Evolutionary conservation across 257 asterid genomes (phyloP).

Genomic region (Striga asiatica): DNA sequence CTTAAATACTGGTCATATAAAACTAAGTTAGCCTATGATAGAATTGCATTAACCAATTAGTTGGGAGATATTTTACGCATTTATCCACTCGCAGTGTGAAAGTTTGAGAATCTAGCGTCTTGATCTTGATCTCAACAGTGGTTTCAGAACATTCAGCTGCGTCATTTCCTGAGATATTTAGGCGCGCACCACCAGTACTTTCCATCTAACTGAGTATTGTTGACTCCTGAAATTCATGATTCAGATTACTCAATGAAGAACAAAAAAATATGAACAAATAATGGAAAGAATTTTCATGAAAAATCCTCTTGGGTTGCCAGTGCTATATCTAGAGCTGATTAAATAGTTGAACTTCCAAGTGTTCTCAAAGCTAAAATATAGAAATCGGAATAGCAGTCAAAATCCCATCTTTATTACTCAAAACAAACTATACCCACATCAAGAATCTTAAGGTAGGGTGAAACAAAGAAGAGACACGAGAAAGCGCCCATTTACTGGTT

Average conservation of each 20-base stretch:
- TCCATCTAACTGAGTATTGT: not conserved
- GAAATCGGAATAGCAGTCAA: not conserved
- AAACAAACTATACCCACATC: not conserved
- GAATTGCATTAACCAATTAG: not conserved
- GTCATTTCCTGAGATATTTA: not conserved
- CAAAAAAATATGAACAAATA: no score
- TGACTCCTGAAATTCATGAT: not conserved
- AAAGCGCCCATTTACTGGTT: conserved; percentile 6
- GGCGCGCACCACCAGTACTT: not conserved
- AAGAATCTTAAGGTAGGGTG: no score
- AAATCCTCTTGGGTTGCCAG: no score
- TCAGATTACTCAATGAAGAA: not conserved
- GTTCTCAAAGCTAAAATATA: no score
- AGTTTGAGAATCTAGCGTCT: not conserved
- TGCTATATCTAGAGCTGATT: not conserved
- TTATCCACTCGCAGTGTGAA: not conserved
- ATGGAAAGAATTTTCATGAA: no score
- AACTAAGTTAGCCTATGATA: not conserved
- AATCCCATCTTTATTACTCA: not conserved
- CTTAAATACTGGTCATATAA: not conserved
- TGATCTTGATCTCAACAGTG: not conserved
- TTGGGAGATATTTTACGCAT: not conserved
- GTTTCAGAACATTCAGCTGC: not conserved
- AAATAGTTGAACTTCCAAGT: not conserved
- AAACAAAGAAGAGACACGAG: not conserved